These are phyloP conservation scores for Pachysolen tannophilus DNA, from an alignment of 805 yeast genomes.

Conservation along the genomic window DNA sequence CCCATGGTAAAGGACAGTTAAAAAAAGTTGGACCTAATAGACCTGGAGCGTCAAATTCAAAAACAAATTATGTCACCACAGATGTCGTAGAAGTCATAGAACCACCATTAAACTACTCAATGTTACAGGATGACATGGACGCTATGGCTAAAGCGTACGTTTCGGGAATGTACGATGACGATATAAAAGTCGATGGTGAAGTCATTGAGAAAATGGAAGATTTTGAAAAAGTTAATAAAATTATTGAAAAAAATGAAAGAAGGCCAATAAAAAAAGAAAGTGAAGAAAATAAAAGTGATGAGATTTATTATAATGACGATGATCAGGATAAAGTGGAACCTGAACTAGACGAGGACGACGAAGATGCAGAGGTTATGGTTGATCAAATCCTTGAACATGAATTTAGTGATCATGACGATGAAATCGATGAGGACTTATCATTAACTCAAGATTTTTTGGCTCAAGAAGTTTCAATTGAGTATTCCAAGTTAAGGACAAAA, in stretches of 20 bases:
- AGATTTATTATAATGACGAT: conserved; percentile 21
- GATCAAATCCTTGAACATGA: conserved; percentile 36
- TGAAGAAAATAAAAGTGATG: conserved; percentile 20
- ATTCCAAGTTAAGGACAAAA: conserved; percentile 46
- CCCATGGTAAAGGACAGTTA: too few relatives aligned
- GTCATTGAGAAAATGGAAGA: conserved; percentile 47
- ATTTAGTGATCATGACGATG: conserved; percentile 20
- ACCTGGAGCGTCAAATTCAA: too few relatives aligned
- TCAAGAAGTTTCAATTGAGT: conserved; percentile 45
- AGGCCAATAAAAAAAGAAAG: conserved; percentile 8
- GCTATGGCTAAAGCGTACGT: conserved; percentile 55
- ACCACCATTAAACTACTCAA: conserved; percentile 30
- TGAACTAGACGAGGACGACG: conserved; percentile 27
- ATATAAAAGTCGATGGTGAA: conserved; percentile 45
- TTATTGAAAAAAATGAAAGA: conserved; percentile 29
- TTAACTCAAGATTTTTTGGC: conserved; percentile 27
- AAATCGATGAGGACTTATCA: conserved; percentile 18
- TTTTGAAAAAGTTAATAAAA: conserved; percentile 41
- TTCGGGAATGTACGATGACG: conserved; percentile 56
- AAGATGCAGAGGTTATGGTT: conserved; percentile 28
- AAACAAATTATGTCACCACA: too few relatives aligned
- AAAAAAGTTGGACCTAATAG: too few relatives aligned
- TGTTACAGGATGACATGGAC: conserved; percentile 38
- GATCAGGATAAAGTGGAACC: conserved; percentile 28
- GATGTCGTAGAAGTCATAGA: conserved; percentile 14